Conservation (phyloP, 2,329 filamentous ascomycete species). For the Nemania bipapillata region DNA sequence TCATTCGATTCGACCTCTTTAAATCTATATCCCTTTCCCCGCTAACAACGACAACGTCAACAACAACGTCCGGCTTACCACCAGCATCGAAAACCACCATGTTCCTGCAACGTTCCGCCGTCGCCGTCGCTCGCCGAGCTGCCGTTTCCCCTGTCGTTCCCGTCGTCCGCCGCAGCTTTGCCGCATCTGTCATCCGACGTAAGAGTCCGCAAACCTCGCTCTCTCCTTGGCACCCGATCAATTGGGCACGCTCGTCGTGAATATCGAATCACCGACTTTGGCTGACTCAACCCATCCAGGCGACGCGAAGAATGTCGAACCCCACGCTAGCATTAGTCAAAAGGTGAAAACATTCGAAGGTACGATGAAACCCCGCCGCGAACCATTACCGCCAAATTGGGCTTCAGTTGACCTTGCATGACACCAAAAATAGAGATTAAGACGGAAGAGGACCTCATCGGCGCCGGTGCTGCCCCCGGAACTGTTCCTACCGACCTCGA, state of each 20-base stretch:
- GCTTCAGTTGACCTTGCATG: conserved; percentile 42
- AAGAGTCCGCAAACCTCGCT: conserved; percentile 52
- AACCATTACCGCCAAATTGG: conserved; percentile 5
- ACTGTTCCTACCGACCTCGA: conserved; percentile 93
- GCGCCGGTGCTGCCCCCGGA: conserved; percentile 82
- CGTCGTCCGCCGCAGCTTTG: conserved; percentile 67
- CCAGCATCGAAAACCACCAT: conserved; percentile 57
- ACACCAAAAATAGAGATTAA: conserved; percentile 75
- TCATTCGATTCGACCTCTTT: conserved; percentile 16
- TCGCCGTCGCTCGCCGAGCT: conserved; percentile 70
- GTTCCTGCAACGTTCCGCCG: conserved; percentile 72
- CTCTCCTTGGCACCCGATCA: conserved; percentile 40
- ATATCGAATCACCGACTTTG: not conserved
- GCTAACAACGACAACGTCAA: conserved; percentile 18
- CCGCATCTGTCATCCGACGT: conserved; percentile 71
- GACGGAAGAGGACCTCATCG: conserved; percentile 81
- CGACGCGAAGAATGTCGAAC: conserved; percentile 60
- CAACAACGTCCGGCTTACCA: conserved; percentile 22
- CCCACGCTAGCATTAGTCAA: conserved; percentile 57
- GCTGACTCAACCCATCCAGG: conserved; percentile 52
- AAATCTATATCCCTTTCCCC: conserved; percentile 14
- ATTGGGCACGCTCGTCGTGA: conserved; percentile 32
- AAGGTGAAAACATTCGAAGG: conserved; percentile 59
- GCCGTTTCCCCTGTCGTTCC: conserved; percentile 64
- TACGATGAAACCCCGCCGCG: conserved; percentile 51